Percentiles rank a stretch among this genome's conserved stretches.
phyloP scores from a whole-genome alignment of 2,329 filamentous ascomycete genomes.

The Fusarium denticulatum region DNA sequence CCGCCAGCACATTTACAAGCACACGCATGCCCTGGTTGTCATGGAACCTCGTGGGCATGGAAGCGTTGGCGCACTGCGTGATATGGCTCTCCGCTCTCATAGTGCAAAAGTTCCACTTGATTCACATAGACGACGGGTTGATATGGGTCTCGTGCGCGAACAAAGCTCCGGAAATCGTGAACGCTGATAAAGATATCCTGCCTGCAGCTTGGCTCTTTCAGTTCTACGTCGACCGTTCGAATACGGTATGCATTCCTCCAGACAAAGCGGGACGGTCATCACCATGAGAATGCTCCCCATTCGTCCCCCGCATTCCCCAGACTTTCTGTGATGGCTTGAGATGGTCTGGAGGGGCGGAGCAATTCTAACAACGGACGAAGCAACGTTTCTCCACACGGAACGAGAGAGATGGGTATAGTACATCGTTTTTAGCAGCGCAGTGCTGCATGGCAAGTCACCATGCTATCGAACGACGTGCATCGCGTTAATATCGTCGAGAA shows the following conservation, averaged over 20 bases:
- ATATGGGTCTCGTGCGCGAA: constrained; percentile 24
- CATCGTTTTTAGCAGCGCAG: not conserved
- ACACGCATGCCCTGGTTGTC: constrained; percentile 1
- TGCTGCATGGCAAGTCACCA: not conserved
- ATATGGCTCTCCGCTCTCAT: constrained; percentile 29
- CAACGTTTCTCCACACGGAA: constrained; percentile 22
- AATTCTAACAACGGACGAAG: not conserved
- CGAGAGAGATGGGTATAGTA: constrained; percentile 2
- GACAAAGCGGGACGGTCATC: constrained; percentile 14
- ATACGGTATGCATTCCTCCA: not conserved
- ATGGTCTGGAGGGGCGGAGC: constrained; percentile 8
- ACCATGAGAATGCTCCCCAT: constrained; percentile 3
- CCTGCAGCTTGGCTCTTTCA: not conserved
- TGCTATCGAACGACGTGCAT: constrained; percentile 8
- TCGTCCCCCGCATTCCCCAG: constrained; percentile 37
- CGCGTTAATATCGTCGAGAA: not conserved
- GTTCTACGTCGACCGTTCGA: constrained; percentile 28
- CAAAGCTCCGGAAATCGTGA: constrained; percentile 7
- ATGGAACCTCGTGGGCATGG: constrained; percentile 11
- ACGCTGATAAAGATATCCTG: constrained; percentile 21
- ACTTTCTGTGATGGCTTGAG: constrained; percentile 23
- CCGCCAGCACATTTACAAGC: constrained; percentile 5
- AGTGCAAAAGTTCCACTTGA: constrained; percentile 36
- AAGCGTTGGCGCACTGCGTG: constrained; percentile 9
- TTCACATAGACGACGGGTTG: constrained; percentile 7